Evolutionary conservation across 495 filamentous ascomycete genomes (phyloP), one percentile per base, ranked within the genome.

Genomic region (Pseudomonodictys pantanalensis): DNA sequence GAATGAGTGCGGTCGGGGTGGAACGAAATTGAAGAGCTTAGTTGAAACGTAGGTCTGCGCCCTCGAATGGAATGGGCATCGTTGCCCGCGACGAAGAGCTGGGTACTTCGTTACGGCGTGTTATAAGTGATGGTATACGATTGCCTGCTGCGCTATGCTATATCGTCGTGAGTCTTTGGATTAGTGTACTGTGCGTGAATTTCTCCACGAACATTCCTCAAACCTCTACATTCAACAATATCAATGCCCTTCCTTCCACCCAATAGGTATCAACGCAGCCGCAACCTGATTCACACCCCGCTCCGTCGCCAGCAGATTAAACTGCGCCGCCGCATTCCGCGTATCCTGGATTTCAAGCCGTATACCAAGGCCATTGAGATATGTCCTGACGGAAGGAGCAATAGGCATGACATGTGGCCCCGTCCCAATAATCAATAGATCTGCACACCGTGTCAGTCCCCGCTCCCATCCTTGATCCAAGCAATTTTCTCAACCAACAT

Each of bases 321-420:
- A 91, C 69, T 92, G 90, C 52, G 90, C 86, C 17, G 92, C 91
- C 20, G 93, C 93, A 76, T 97, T 97, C 56, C 90, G 77, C 32
- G 93, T 99, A 77, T 97, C 93, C 71, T 89, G 81, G 11, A 97
- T 80, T 66, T 99, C 93, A 25, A 97, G 76, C 58, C 89, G 79
- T 56, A 99, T 86, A 0, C 93, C 93, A 53, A 97, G 62, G 22
- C 80, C 80, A 65, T 84, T 87, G 52, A 99, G 84, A 60, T 81
- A 76, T 57, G 77, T 76, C 63, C 87, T 82, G 47, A 88, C 87
- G 59, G 83, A 79, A 1, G 89, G 87, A n/a, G 87, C 85, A 6
- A 97, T 66, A 2, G 91, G 90, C 45, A 83, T 72, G 32, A 91
- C 88, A 15, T 77, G 75, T 3, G 78, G 78, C n/a, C 93, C 93